These are phyloP conservation scores for Trametes cingulata DNA, from an alignment of 768 basidiomycete species.

Conservation along the genomic window DNA sequence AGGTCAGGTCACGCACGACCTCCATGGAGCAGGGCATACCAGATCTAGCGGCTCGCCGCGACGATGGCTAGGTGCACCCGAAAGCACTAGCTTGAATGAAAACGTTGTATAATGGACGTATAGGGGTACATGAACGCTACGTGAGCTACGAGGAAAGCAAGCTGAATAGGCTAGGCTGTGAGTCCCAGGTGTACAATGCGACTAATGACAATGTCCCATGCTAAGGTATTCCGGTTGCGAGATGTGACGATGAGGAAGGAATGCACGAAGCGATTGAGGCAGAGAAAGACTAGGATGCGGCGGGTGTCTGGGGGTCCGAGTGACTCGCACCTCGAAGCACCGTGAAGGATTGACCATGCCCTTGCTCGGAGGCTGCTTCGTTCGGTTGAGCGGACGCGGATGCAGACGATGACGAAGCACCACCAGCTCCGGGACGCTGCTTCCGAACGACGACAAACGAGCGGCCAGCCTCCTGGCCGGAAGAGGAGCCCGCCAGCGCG, in stretches of 20 bases:
- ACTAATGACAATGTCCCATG: conserved; percentile 16
- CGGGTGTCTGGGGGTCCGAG: conserved; percentile 24
- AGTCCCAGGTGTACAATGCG: conserved; percentile 19
- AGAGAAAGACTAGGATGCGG: conserved; percentile 4
- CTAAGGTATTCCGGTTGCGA: conserved; percentile 3
- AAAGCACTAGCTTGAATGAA: too few relatives aligned
- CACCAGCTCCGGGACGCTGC: conserved; percentile 22
- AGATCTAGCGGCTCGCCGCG: too few relatives aligned
- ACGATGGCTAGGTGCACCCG: too few relatives aligned
- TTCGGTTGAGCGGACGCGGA: conserved; percentile 4
- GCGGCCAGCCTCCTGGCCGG: conserved; percentile 27
- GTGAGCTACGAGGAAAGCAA: conserved; percentile 6
- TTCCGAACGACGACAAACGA: conserved; percentile 39
- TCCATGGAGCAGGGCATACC: too few relatives aligned
- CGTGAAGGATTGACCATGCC: conserved; percentile 26
- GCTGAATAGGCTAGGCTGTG: conserved; percentile 18
- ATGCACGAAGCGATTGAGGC: background rate
- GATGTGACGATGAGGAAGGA: background rate
- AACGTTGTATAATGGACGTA: background rate
- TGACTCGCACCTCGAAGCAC: conserved; percentile 31
- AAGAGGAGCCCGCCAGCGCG: conserved; percentile 13
- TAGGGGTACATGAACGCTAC: conserved; percentile 12
- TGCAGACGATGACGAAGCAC: conserved; percentile 4
- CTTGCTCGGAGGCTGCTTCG: conserved; percentile 16
- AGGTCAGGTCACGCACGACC: too few relatives aligned